These are phyloP conservation scores for Sclerotinia nivalis DNA, from an alignment of 2,329 filamentous ascomycete genomes.

Conservation along the genomic window DNA sequence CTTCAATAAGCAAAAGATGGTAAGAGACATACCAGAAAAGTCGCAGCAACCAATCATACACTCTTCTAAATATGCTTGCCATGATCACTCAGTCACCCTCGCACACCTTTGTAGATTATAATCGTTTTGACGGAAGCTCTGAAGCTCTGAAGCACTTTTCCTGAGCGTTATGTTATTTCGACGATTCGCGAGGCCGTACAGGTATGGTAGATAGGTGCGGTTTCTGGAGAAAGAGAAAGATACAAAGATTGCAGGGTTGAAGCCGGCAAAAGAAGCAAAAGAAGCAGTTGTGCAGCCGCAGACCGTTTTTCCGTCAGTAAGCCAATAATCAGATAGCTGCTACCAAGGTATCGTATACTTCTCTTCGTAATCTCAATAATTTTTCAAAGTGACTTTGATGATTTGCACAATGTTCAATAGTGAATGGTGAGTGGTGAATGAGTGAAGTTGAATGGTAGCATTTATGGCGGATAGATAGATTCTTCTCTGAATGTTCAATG, in stretches of 20 bases:
- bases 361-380: neutral
- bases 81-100: slow-evolving; percentile 53
- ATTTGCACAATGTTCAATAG: slow-evolving; percentile 6
- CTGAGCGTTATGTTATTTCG: neutral
- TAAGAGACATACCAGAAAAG: slow-evolving; percentile 82
- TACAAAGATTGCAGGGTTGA: slow-evolving; percentile 13
- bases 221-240: slow-evolving; percentile 9
- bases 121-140: neutral
- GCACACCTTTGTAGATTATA: neutral
- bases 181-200: neutral
- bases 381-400: neutral
- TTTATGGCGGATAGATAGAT: slow-evolving; percentile 23
- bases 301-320: slow-evolving; percentile 17
- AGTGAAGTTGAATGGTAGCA: slow-evolving; percentile 35
- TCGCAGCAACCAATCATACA: slow-evolving; percentile 98
- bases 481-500: slow-evolving; percentile 17
- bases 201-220: slow-evolving; percentile 1
- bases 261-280: slow-evolving; percentile 15
- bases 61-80: slow-evolving; percentile 87
- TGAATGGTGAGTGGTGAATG: slow-evolving; percentile 21
- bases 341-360: neutral
- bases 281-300: slow-evolving; percentile 16
- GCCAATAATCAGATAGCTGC: slow-evolving; percentile 18
- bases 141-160: neutral
- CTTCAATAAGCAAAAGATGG: neutral